These are phyloP conservation scores for Blastocladiella emersonii DNA, from an alignment of 371 early-diverging fungal genomes.

Conservation along the genomic window DNA sequence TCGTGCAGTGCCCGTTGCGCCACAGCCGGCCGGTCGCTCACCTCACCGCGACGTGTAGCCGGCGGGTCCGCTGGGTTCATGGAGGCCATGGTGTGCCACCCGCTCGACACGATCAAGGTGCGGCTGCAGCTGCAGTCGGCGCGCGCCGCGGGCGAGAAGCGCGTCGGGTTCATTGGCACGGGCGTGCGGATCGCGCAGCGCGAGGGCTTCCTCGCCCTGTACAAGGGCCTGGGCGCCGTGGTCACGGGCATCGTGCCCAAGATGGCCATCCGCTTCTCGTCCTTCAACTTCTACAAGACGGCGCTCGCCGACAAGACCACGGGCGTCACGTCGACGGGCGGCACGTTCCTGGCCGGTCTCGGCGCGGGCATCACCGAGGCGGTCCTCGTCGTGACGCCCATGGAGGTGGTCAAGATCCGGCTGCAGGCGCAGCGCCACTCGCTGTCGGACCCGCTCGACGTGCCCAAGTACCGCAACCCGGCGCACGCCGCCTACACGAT, in stretches of 20 bases:
- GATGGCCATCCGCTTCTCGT: conserved; percentile 96
- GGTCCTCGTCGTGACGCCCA: conserved; percentile 66
- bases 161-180: conserved; percentile 56
- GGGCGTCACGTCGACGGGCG: conserved; percentile 52
- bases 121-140: conserved; percentile 71
- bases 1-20: not conserved
- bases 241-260: conserved; percentile 96
- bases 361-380: conserved; percentile 94
- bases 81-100: conserved; percentile 89
- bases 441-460: conserved; percentile 72
- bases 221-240: conserved; percentile 96
- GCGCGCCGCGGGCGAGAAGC: conserved; percentile 17
- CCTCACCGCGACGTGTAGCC: conserved; percentile 33
- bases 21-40: too few species aligned
- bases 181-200: conserved; percentile 70
- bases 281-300: conserved; percentile 88
- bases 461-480: conserved; percentile 92
- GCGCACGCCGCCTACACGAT: conserved; percentile 73
- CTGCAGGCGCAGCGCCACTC: conserved; percentile 47
- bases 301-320: conserved; percentile 49
- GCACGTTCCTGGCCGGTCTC: conserved; percentile 81
- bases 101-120: conserved; percentile 96
- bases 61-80: conserved; percentile 89
- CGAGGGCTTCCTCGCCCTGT: conserved; percentile 80
- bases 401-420: conserved; percentile 86